Percentiles rank a stretch among this genome's conserved stretches.
phyloP scores from a whole-genome alignment of 2,329 filamentous ascomycete genomes.

The Calonectria honghensis region DNA sequence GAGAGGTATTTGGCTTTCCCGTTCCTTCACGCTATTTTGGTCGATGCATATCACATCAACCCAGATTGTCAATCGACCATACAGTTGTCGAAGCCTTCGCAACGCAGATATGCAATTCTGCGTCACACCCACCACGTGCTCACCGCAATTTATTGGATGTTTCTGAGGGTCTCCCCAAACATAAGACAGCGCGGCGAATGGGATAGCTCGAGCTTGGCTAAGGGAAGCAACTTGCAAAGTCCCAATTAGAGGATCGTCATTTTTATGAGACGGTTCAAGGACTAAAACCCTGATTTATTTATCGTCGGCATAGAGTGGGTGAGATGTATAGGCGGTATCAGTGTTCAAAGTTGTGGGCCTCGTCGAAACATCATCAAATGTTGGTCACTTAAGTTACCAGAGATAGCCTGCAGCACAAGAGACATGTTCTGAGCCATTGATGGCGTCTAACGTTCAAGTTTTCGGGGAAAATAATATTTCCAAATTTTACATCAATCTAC shows the following conservation, averaged over 20 bases:
- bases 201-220: not conserved
- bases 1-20: not conserved
- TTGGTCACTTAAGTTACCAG: not conserved
- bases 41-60: not conserved
- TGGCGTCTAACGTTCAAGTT: not conserved
- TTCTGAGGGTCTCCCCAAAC: not conserved
- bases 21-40: not conserved
- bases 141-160: not conserved
- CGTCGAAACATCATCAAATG: not conserved
- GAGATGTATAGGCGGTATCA: not conserved
- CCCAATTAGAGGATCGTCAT: not conserved
- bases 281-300: not conserved
- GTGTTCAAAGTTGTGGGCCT: not conserved
- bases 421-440: not conserved
- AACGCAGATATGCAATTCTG: not conserved
- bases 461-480: not conserved
- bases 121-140: not conserved
- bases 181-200: not conserved
- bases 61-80: not conserved
- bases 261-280: not conserved
- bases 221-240: not conserved
- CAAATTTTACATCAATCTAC: not conserved
- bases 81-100: not conserved
- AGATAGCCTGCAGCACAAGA: not conserved
- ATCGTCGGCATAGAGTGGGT: not conserved